Conservation (phyloP, 345 rosid species). For the Brassica napus region Da-Ae NC_063452.1:10190001-10190500, state of each 20-base stretch:
- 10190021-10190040: background rate
- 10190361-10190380: background rate
- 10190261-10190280: background rate
- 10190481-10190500: background rate
- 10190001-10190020: background rate
- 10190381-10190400: background rate
- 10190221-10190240: background rate
- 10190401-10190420: background rate
- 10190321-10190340: background rate
- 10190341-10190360: background rate
- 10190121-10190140: background rate
- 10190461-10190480: background rate
- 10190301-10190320: background rate
- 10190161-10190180: background rate
- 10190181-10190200: background rate
- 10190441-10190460: background rate
- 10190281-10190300: background rate
- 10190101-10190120: background rate
- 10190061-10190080: background rate
- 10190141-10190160: background rate
- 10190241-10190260: no score
- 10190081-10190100: background rate
- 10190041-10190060: background rate
- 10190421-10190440: background rate
- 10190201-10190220: background rate